Base-by-base conservation (phyloP, 1,139 yeast species). In the Kodamaea anthophila region DNA sequence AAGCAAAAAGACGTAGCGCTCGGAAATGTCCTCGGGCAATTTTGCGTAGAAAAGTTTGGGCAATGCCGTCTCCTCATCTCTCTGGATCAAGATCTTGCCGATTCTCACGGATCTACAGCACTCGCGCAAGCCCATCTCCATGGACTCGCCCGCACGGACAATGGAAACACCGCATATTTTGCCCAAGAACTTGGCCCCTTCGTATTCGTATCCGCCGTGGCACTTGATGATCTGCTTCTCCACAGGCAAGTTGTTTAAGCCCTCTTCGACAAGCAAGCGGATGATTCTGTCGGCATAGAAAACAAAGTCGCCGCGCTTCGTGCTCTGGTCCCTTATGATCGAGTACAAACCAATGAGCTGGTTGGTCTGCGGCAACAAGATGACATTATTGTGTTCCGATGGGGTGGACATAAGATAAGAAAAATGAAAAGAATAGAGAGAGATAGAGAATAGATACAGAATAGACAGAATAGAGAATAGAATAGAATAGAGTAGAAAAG, bases 71-170 rank as follows among this genome's bases (percentile, higher is more conserved):
- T 88, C 98, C 58, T 91, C 98, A 51, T 91, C 97, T 56, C 98
- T 74, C 65, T 91, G 98, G 46, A 91, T 91, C 53, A 91, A 68
- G 43, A 91, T 91, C 65, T 91, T 91, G 32, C 98, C 98, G 39
- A 91, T 84, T 52, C 97, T 73, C 24, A 91, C 98, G 6, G 94
- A 82, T 45, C 98, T 73, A 55, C 97, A 87, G 60, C 97, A 35
- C 60, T 88, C 97, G 53, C 98, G 76, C 41, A 91, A 67, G 13
- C 97, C 98, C 70, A 86, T 94, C 58, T 91, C 98, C 98, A 91
- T 91, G 25, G 94, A 80, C 59, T 91, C 98, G 41, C 98, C 98
- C 5, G 98, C 98, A 51, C 98, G 73, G 49, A 91, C 94, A 50
- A 91, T 91, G 12, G 96, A 85, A 19, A 91, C 98, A 39, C 98